Evolutionary conservation across 1,284 basidiomycete genomes (phyloP).

Genomic region (Marasmius tenuissimus): DNA sequence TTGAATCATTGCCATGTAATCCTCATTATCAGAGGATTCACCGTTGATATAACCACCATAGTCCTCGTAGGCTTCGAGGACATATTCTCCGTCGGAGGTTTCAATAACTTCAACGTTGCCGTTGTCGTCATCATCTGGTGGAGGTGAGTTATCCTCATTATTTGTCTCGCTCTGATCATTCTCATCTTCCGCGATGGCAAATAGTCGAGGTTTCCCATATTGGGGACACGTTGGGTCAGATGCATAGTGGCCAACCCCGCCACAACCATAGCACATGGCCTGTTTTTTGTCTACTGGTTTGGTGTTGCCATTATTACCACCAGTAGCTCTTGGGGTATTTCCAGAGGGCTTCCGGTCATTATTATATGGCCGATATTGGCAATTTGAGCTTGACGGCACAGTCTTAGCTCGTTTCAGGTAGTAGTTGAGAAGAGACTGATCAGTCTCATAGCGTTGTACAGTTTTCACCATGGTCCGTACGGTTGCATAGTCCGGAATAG

Average conservation of each 20-base stretch:
- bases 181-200: not conserved
- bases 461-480: not conserved
- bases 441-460: not conserved
- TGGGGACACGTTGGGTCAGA: slow-evolving; percentile 20
- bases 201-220: slow-evolving; percentile 11
- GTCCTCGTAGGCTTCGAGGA: not conserved
- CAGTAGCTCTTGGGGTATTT: not conserved
- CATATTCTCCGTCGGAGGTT: not conserved
- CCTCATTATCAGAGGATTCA: not conserved
- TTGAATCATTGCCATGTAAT: not conserved
- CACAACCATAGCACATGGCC: slow-evolving; percentile 3
- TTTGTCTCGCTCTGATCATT: not conserved
- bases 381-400: not conserved
- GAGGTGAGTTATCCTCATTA: not conserved
- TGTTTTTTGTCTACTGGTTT: not conserved
- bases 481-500: not conserved
- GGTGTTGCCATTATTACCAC: not conserved
- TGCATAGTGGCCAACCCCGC: not conserved
- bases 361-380: not conserved
- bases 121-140: not conserved
- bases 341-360: not conserved
- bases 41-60: not conserved
- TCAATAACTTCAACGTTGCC: not conserved
- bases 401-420: not conserved
- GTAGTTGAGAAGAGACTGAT: not conserved